phyloP scores from a whole-genome alignment of 441 rosid genomes.

The Pelargonium fulgidum region DNA sequence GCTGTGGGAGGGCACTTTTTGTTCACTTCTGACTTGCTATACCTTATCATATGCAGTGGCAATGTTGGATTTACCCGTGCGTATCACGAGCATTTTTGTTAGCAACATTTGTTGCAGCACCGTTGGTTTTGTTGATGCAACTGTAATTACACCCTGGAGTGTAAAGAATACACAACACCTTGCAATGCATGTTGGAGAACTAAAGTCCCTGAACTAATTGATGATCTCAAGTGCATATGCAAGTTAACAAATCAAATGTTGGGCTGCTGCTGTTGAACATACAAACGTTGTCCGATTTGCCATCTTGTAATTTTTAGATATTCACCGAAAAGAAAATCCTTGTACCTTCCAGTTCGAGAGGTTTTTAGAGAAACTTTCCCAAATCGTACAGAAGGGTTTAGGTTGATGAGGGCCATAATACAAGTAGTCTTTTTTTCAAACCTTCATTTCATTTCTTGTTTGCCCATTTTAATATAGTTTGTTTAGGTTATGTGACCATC shows the following conservation, averaged over 20 bases:
- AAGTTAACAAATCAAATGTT: neutral
- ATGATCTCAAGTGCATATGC: slow-evolving; percentile 5
- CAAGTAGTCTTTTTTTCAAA: too few relatives aligned
- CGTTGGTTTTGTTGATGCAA: neutral
- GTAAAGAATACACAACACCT: neutral
- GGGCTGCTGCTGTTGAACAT: neutral
- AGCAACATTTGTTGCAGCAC: neutral
- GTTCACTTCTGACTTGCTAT: neutral
- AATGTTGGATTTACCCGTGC: too few relatives aligned
- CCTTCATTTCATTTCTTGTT: too few relatives aligned
- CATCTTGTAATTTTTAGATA: neutral
- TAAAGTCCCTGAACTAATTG: neutral
- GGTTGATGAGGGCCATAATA: neutral
- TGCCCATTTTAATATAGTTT: too few relatives aligned
- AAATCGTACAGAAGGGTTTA: neutral
- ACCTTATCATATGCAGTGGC: neutral
- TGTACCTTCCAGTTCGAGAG: neutral
- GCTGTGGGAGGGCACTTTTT: neutral
- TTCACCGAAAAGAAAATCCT: neutral
- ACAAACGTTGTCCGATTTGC: neutral
- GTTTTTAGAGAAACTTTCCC: neutral
- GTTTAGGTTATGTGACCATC: too few relatives aligned
- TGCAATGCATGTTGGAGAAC: neutral
- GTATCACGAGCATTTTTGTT: too few relatives aligned
- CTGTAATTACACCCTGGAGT: neutral